phyloP scores from a whole-genome alignment of 2,329 filamentous ascomycete species.

The Penicillium griseofulvum region DNA sequence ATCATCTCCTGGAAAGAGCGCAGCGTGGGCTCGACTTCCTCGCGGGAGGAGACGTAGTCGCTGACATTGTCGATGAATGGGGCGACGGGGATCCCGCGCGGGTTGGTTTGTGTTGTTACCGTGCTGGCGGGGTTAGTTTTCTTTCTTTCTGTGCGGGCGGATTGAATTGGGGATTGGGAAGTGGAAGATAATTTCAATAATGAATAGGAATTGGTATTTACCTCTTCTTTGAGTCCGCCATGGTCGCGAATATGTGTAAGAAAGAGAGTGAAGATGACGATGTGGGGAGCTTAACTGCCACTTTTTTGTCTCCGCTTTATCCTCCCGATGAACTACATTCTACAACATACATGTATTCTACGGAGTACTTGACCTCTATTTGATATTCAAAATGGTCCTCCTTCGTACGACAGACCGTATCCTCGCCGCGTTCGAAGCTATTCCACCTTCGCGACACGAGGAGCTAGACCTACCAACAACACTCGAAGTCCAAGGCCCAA shows the following conservation, averaged over 20 bases:
- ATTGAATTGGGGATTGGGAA: background rate
- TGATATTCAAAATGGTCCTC: constrained; percentile 38
- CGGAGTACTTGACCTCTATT: too few relatives aligned
- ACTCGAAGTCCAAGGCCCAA: constrained; percentile 32
- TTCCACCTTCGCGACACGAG: constrained; percentile 32
- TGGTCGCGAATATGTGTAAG: constrained; percentile 19
- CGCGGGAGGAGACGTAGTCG: constrained; percentile 47
- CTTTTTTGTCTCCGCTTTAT: constrained; percentile 25
- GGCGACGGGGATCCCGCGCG: constrained; percentile 47
- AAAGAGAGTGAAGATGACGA: constrained; percentile 12
- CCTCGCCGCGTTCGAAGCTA: constrained; percentile 37
- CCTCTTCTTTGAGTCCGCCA: constrained; percentile 34
- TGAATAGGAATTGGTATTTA: constrained; percentile 12
- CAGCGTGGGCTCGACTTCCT: constrained; percentile 47
- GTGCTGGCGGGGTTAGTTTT: constrained; percentile 24
- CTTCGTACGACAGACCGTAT: constrained; percentile 42
- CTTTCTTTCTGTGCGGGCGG: background rate
- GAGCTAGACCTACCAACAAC: constrained; percentile 36
- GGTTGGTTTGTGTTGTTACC: constrained; percentile 39
- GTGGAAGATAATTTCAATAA: background rate
- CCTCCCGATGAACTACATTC: background rate
- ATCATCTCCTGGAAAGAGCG: constrained; percentile 49
- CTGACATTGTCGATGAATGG: constrained; percentile 49
- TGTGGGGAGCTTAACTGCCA: constrained; percentile 28
- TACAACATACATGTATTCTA: too few relatives aligned